phyloP scores from a whole-genome alignment of 176 grass and related monocot species.

The Ananas comosus region DNA sequence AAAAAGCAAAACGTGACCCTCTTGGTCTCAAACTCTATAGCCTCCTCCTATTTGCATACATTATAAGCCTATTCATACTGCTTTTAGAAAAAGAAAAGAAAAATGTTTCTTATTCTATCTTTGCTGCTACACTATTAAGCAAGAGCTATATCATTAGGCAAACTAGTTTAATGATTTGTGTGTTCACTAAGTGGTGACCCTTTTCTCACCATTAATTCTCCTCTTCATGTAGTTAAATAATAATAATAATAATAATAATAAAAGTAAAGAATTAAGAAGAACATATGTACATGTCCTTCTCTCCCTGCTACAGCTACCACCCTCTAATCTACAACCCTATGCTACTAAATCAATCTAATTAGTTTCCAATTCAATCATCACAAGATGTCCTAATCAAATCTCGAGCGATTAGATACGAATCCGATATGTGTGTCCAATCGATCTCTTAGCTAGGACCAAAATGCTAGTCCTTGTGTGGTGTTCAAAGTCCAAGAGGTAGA shows the following conservation, averaged over 20 bases:
- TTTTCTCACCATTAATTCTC: not conserved
- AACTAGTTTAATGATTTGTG: not conserved
- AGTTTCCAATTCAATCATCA: not conserved
- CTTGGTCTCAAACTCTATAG: constrained; percentile 4
- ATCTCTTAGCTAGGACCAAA: not conserved
- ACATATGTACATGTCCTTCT: too few species aligned
- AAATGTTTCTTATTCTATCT: constrained; percentile 5
- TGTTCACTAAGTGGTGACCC: not conserved
- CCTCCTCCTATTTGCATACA: constrained; percentile 8
- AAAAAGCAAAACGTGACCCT: constrained; percentile 10
- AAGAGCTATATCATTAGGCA: not conserved
- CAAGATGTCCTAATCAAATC: constrained; percentile 18
- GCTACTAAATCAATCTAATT: not conserved
- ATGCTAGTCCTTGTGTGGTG: not conserved
- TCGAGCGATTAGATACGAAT: not conserved
- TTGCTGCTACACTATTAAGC: constrained; percentile 24
- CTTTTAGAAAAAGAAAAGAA: constrained; percentile 19
- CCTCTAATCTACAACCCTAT: constrained; percentile 9
- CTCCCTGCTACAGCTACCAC: constrained; percentile 7
- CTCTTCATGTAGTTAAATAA: not conserved
- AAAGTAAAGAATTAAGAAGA: not conserved
- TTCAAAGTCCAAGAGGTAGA: not conserved
- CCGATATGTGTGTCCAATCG: too few species aligned
- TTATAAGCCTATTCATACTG: constrained; percentile 18
- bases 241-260: not conserved